Percentiles rank a stretch among this genome's conserved stretches.
Evolutionary conservation across 75 land plant genomes (phyloP).

Genomic region (Ceratopteris richardii): DNA sequence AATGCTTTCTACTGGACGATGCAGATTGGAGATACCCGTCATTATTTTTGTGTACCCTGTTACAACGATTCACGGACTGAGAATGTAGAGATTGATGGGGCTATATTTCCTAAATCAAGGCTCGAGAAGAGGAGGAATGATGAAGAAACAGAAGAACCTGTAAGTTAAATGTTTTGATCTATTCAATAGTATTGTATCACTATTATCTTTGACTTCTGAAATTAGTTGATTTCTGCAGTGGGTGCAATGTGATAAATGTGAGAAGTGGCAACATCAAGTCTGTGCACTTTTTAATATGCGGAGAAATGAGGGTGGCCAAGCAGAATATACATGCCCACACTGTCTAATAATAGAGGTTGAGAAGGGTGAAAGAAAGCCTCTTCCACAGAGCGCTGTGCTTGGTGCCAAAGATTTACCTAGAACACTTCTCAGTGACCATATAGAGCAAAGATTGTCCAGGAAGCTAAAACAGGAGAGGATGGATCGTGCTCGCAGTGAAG

Average conservation of each 20-base stretch:
- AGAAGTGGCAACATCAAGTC: slow-evolving; percentile 92
- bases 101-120: slow-evolving; percentile 45
- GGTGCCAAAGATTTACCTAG: slow-evolving; percentile 92
- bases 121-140: slow-evolving; percentile 90
- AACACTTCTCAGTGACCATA: slow-evolving; percentile 80
- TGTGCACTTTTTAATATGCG: slow-evolving; percentile 92
- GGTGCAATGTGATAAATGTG: slow-evolving; percentile 96
- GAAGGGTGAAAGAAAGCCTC: slow-evolving; percentile 77
- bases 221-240: slow-evolving; percentile 44
- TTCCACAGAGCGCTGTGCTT: slow-evolving; percentile 78
- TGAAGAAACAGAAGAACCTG: slow-evolving; percentile 96
- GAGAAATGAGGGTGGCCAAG: slow-evolving; percentile 90
- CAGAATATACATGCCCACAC: slow-evolving; percentile 89
- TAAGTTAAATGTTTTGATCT: slow-evolving; percentile 11
- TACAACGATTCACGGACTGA: slow-evolving; percentile 87
- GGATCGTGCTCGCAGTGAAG: slow-evolving; percentile 61
- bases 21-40: slow-evolving; percentile 68
- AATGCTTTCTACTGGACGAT: slow-evolving; percentile 79
- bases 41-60: slow-evolving; percentile 87
- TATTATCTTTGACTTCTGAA: not conserved
- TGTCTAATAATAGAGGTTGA: slow-evolving; percentile 76
- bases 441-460: slow-evolving; percentile 62
- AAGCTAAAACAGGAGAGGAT: slow-evolving; percentile 64
- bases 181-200: not conserved
- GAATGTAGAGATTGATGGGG: slow-evolving; percentile 59